Evolutionary conservation across 2,329 filamentous ascomycete genomes (phyloP).

Genomic region (Fusarium annulatum): DNA sequence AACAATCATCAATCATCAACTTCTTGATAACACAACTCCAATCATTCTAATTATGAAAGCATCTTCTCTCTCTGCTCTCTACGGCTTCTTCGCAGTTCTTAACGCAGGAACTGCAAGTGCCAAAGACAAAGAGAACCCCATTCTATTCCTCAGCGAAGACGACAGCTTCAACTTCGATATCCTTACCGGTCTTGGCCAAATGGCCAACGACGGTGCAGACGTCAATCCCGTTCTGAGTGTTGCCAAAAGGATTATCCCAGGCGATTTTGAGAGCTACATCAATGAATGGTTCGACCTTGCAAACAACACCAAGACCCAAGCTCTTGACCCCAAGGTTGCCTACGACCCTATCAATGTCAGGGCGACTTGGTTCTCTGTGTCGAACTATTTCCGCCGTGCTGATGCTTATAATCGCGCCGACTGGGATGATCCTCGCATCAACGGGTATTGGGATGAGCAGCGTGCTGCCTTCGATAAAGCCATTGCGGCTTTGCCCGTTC

Average conservation of each 20-base stretch:
- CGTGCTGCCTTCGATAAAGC: constrained; percentile 53
- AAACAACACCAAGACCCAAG: constrained; percentile 31
- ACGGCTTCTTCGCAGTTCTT: fast-evolving
- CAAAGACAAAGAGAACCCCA: neutral
- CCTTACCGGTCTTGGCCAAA: constrained; percentile 13
- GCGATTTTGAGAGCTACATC: constrained; percentile 41
- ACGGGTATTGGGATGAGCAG: constrained; percentile 52
- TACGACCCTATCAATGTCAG: constrained; percentile 42
- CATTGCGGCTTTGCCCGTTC: constrained; percentile 49
- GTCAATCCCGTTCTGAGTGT: constrained; percentile 48
- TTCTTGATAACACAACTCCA: fast-evolving
- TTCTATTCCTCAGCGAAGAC: constrained; percentile 18
- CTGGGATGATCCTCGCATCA: constrained; percentile 54
- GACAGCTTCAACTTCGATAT: constrained; percentile 32
- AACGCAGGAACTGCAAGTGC: neutral
- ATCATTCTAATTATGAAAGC: neutral
- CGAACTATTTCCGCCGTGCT: constrained; percentile 56
- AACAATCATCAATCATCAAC: neutral
- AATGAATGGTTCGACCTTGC: constrained; percentile 39
- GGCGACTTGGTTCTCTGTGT: constrained; percentile 50
- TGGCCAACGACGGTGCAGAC: constrained; percentile 30
- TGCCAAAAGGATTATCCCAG: constrained; percentile 39
- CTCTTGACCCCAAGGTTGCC: constrained; percentile 25
- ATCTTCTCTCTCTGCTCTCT: neutral
- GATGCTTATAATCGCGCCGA: constrained; percentile 57